A percentile compares a stretch with the other conserved stretches of the same genome.
phyloP scores from a whole-genome alignment of 2,329 filamentous ascomycete species.

The Aspergillus nomiae region DNA sequence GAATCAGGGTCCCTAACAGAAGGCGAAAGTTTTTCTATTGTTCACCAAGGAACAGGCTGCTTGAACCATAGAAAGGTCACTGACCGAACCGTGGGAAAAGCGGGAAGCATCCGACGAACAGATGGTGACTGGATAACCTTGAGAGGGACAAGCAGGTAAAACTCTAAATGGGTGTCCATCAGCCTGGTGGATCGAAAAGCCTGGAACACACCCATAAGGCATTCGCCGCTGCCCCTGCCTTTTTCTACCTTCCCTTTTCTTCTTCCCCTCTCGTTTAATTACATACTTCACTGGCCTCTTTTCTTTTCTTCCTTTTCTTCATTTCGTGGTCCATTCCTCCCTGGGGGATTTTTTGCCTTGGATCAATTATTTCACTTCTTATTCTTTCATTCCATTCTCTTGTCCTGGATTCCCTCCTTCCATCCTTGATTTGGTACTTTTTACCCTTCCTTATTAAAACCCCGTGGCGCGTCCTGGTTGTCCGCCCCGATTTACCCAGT shows the following conservation, averaged over 20 bases:
- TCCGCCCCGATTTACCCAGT: slow-evolving; percentile 36
- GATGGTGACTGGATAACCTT: background rate
- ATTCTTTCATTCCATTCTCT: slow-evolving; percentile 21
- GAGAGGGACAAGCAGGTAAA: background rate
- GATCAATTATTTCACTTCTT: slow-evolving; percentile 25
- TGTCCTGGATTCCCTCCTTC: slow-evolving; percentile 32
- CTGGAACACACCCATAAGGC: background rate
- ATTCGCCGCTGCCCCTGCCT: slow-evolving; percentile 5
- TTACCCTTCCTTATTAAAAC: slow-evolving; percentile 7
- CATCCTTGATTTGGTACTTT: slow-evolving; percentile 16
- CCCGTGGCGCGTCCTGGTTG: slow-evolving; percentile 41
- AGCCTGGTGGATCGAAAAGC: slow-evolving; percentile 4
- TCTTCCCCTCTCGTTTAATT: slow-evolving; percentile 7
- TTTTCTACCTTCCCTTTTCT: slow-evolving; percentile 8
- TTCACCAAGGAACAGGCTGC: background rate
- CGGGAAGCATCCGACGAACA: background rate
- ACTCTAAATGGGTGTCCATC: slow-evolving; percentile 1
- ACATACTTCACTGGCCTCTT: slow-evolving; percentile 16
- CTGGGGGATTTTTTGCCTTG: slow-evolving; percentile 17
- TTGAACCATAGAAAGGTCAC: background rate
- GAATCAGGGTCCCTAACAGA: background rate
- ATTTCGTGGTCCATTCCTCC: slow-evolving; percentile 21
- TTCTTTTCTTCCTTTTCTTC: slow-evolving; percentile 26
- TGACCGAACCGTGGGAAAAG: background rate
- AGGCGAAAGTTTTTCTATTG: background rate